Evolutionary conservation across 2,329 filamentous ascomycete species (phyloP).

Genomic region (Colletotrichum eremochloae): DNA sequence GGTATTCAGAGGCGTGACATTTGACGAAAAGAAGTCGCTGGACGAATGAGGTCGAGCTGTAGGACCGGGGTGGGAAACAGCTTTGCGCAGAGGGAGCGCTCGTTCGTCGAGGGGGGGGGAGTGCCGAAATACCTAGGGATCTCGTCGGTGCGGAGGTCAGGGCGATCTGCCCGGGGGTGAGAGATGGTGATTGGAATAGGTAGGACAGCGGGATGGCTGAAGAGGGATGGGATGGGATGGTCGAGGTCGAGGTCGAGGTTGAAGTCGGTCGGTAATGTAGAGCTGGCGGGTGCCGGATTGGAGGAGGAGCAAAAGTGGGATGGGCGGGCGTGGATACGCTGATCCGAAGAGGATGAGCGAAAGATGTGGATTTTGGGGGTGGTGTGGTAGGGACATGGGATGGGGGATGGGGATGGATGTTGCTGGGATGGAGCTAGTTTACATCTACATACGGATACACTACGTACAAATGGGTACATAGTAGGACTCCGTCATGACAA

Average conservation of each 20-base stretch:
- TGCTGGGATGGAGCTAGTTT: neutral
- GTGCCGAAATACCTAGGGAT: neutral
- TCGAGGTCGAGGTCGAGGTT: neutral
- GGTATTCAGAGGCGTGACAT: neutral
- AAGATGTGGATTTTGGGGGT: neutral
- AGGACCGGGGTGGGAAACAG: neutral
- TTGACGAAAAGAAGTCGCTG: neutral
- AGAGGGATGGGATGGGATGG: neutral
- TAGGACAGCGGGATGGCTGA: neutral
- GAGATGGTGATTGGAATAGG: neutral
- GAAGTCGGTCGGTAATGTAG: too few species aligned
- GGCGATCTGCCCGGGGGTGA: neutral
- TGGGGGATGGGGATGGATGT: neutral
- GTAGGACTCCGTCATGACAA: too few species aligned
- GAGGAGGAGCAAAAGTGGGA: constrained; percentile 6
- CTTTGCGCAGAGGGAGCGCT: constrained; percentile 9
- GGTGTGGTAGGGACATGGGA: neutral
- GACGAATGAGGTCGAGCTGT: neutral
- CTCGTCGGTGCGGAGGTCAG: neutral
- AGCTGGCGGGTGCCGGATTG: neutral
- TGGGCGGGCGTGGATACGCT: constrained; percentile 14
- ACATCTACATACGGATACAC: too few species aligned
- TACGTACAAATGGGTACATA: too few species aligned
- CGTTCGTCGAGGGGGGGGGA: neutral
- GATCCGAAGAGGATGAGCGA: constrained; percentile 4